These are phyloP conservation scores for Silybum marianum DNA, from an alignment of 129 eudicot genomes.

Conservation along the genomic window DNA sequence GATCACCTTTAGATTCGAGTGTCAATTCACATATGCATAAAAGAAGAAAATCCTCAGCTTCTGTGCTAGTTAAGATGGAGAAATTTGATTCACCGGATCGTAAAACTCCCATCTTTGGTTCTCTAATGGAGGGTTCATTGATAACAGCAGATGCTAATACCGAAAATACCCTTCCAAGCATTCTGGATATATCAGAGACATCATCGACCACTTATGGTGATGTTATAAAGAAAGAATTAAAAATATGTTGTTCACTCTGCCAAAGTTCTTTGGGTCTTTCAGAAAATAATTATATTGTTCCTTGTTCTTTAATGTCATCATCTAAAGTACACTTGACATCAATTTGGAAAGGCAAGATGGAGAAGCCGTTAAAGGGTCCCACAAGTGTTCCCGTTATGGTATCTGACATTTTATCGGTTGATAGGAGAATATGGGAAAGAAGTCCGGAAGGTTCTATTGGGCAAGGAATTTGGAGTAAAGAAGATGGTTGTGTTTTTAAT, in stretches of 20 bases:
- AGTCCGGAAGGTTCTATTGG: conserved; percentile 40
- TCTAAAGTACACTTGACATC: conserved; percentile 60
- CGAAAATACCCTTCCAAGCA: conserved; percentile 23
- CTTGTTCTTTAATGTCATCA: conserved; percentile 49
- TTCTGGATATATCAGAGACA: conserved; percentile 21
- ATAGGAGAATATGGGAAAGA: conserved; percentile 48
- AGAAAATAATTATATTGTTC: conserved; percentile 48
- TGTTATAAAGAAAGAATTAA: conserved; percentile 41
- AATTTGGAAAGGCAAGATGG: conserved; percentile 43
- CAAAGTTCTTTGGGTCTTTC: conserved; percentile 69
- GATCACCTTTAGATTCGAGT: conserved; percentile 51
- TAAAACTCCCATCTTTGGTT: conserved; percentile 30
- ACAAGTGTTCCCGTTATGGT: conserved; percentile 45
- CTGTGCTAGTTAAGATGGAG: conserved; percentile 34
- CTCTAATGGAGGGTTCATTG: conserved; percentile 29
- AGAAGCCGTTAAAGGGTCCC: conserved; percentile 25
- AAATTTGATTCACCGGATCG: conserved; percentile 30
- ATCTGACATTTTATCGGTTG: conserved; percentile 52
- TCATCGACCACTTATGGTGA: conserved; percentile 40
- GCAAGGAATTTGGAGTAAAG: conserved; percentile 88
- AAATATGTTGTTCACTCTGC: conserved; percentile 65
- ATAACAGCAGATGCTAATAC: conserved; percentile 9
- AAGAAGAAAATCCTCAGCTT: conserved; percentile 53
- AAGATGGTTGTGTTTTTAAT: conserved; percentile 93
- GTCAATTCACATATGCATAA: conserved; percentile 60